Evolutionary conservation across 768 basidiomycete genomes (phyloP).

Genomic region (Kwoniella pini): DNA sequence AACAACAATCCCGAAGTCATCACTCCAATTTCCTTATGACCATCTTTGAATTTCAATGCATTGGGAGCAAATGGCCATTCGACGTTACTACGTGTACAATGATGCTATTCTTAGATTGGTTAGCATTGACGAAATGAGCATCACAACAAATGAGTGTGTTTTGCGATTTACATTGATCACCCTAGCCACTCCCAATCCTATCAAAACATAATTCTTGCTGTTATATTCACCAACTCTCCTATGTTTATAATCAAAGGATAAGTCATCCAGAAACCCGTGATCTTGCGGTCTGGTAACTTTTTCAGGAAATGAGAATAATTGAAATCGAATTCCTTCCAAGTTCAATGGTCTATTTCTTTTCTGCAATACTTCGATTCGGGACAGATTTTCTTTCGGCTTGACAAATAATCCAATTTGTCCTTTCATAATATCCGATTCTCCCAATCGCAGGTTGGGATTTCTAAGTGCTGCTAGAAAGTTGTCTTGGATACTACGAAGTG

Average conservation of each 20-base stretch:
- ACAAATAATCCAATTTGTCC: conserved; percentile 6
- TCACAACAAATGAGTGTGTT: no score
- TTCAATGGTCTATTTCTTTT: neutral
- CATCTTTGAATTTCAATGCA: conserved; percentile 1
- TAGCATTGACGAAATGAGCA: no score
- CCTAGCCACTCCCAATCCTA: conserved; percentile 7
- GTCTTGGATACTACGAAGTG: neutral
- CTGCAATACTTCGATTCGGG: neutral
- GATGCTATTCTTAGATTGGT: no score
- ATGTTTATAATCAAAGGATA: conserved; percentile 5
- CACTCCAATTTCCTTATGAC: neutral
- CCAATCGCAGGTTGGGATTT: neutral
- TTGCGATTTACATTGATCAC: conserved; percentile 8
- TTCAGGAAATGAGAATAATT: conserved; percentile 1
- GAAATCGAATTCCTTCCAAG: conserved; percentile 5
- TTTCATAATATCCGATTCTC: neutral
- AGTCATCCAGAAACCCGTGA: conserved; percentile 6
- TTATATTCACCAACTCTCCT: neutral
- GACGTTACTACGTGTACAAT: neutral
- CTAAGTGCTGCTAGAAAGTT: neutral
- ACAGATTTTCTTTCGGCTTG: neutral
- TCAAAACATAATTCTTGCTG: conserved; percentile 1
- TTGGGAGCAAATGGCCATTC: conserved; percentile 2
- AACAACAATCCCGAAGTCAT: conserved; percentile 1
- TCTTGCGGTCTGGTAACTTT: neutral